phyloP scores from a whole-genome alignment of 306 rosid species.

The Corylus avellana region DNA sequence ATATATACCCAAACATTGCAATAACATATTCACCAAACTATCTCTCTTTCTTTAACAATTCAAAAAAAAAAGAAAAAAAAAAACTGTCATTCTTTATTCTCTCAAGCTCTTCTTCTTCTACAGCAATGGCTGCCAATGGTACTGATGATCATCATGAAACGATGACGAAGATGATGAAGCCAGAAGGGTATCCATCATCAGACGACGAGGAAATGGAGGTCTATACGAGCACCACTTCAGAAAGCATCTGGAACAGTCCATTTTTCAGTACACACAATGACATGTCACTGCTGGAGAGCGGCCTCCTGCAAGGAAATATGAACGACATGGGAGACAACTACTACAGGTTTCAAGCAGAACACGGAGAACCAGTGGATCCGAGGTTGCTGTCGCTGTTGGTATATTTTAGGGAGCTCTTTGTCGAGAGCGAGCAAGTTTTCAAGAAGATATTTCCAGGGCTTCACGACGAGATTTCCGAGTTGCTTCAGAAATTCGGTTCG shows the following conservation, averaged over 20 bases:
- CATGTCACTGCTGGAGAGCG: background rate
- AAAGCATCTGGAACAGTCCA: background rate
- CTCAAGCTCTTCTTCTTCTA: too few species aligned
- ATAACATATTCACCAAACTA: too few species aligned
- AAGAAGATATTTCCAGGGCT: background rate
- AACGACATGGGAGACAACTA: background rate
- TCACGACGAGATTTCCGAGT: background rate
- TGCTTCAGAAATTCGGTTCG: background rate
- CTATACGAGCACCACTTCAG: background rate
- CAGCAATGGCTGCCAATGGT: background rate
- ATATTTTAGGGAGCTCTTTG: slow-evolving; percentile 1
- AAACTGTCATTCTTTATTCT: too few species aligned
- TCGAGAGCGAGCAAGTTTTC: background rate
- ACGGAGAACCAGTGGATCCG: slow-evolving; percentile 2
- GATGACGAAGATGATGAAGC: background rate
- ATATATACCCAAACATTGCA: too few species aligned
- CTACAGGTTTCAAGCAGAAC: background rate
- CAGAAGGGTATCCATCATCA: slow-evolving; percentile 3
- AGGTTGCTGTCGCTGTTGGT: background rate
- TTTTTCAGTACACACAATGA: background rate
- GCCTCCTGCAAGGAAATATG: background rate
- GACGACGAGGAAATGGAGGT: background rate
- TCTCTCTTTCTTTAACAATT: too few species aligned
- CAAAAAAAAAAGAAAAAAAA: too few species aligned
- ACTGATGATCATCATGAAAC: background rate